Conservation (phyloP, 2,329 filamentous ascomycete species). For the Davidsoniella australis region DNA sequence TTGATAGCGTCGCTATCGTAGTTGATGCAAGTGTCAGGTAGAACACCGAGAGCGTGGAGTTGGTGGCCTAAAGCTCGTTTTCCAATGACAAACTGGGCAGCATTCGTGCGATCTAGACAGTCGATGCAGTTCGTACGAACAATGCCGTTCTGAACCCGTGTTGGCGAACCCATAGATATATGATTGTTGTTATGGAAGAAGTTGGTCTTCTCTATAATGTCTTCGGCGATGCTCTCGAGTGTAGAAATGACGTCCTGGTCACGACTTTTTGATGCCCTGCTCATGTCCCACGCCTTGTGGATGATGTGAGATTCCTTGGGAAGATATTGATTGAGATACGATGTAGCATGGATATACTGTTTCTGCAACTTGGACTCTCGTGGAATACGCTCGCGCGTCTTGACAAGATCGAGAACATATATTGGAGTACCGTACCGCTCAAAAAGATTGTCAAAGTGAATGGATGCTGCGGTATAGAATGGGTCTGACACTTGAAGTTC, state of each 20-base stretch:
- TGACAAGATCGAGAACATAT: conserved; percentile 82
- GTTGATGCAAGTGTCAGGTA: conserved; percentile 60
- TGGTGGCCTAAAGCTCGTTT: conserved; percentile 88
- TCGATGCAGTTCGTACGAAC: conserved; percentile 96
- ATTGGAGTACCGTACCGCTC: conserved; percentile 82
- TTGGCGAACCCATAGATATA: conserved; percentile 31
- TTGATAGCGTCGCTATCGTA: conserved; percentile 96
- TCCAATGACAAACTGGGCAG: conserved; percentile 92
- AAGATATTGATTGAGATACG: conserved; percentile 88
- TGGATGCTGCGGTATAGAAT: conserved; percentile 79
- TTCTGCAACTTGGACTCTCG: conserved; percentile 79
- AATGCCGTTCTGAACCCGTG: conserved; percentile 73
- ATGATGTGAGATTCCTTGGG: conserved; percentile 71
- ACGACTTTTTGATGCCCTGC: conserved; percentile 74
- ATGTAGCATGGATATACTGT: conserved; percentile 74
- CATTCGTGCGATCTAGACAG: conserved; percentile 91
- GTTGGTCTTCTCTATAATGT: conserved; percentile 68
- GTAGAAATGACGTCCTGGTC: conserved; percentile 91
- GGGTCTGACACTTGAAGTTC: conserved; percentile 90
- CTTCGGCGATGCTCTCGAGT: conserved; percentile 75
- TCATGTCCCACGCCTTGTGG: conserved; percentile 97
- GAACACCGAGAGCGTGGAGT: conserved; percentile 76
- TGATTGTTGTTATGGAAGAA: conserved; percentile 90
- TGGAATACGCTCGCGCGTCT: conserved; percentile 71
- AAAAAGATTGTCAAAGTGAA: conserved; percentile 92